Evolutionary conservation across 176 grass and related monocot genomes (phyloP), one percentile per base, ranked within the genome.

Genomic region (Hsuehochloa calcarea): DNA sequence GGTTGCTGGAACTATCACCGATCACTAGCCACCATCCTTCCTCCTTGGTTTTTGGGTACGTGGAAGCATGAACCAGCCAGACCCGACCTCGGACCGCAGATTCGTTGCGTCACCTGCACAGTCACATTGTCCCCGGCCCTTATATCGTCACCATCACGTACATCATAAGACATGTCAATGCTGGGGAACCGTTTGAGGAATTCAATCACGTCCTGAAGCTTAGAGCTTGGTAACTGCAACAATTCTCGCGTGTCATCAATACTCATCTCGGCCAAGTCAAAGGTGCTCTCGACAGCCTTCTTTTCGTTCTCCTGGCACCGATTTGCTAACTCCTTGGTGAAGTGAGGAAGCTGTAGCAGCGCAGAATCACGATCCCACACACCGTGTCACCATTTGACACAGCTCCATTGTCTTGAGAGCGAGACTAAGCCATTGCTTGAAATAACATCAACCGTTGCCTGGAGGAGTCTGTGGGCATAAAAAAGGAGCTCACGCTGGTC

Each of bases 361-460:
- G 88, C 73, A 25, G 88, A 89, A 64, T 97, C 95, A 80, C 84
- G 86, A 68, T 92, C 95, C 92, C 95, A 97, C 92, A 94, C 92
- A 13, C 90, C 90, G 90, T 94, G 90, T 97, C 27, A 97, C 94
- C 94, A 97, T 97, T 45, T 97, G 92, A 71, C 94, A 88, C 54
- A 97, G 51, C 81, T 97, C 94, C 92, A 97, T 94, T 10, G 90
- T 73, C 38, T 85, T 94, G 70, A 97, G 80, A 76, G 94, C 92
- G 54, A 97, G 86, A 54, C 80, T 88, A 45, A 97, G 88, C 88
- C 92, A 97, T 93, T 94, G 84, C 88, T 94, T 35, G 92, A 94
- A 62, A 97, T 88, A 46, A 94, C 92, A 88, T 97, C 95, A 71
- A 97, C 92, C 95, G 91, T 91, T 47, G 92, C 92, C 59, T 97